phyloP scores from a whole-genome alignment of 2,329 filamentous ascomycete genomes.

The Sporothrix luriei region DNA sequence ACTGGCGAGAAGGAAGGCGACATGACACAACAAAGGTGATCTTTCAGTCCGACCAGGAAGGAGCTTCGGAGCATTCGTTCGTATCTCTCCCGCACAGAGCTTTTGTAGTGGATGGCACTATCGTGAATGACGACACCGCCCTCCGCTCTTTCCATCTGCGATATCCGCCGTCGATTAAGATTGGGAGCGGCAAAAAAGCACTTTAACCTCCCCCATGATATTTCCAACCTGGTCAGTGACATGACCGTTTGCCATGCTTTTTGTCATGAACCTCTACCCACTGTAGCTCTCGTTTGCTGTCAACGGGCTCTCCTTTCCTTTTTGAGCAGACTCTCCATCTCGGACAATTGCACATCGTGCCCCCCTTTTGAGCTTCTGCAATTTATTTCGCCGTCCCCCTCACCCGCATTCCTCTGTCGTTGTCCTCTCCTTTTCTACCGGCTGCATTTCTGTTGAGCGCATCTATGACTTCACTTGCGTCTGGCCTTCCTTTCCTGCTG shows the following conservation, averaged over 20 bases:
- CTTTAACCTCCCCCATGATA: conserved; percentile 17
- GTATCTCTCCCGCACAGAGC: conserved; percentile 23
- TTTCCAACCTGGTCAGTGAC: not conserved
- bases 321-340: conserved; percentile 16
- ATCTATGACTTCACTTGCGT: not conserved
- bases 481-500: not conserved
- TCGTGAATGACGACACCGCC: conserved; percentile 15
- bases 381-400: not conserved
- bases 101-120: conserved; percentile 10
- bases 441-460: not conserved
- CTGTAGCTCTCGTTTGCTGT: too few species aligned
- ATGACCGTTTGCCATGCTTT: not conserved
- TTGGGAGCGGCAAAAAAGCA: conserved; percentile 31
- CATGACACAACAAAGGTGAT: conserved; percentile 7
- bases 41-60: conserved; percentile 12
- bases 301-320: not conserved
- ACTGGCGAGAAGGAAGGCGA: not conserved
- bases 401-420: not conserved
- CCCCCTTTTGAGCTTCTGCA: conserved; percentile 5
- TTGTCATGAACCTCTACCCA: not conserved
- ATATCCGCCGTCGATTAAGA: conserved; percentile 20
- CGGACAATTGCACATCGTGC: conserved; percentile 8
- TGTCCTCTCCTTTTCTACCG: not conserved
- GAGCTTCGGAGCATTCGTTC: not conserved
- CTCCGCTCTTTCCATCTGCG: not conserved